phyloP scores from a whole-genome alignment of 169 alveolate genomes.

The Eimeria nieschulzi region DNA sequence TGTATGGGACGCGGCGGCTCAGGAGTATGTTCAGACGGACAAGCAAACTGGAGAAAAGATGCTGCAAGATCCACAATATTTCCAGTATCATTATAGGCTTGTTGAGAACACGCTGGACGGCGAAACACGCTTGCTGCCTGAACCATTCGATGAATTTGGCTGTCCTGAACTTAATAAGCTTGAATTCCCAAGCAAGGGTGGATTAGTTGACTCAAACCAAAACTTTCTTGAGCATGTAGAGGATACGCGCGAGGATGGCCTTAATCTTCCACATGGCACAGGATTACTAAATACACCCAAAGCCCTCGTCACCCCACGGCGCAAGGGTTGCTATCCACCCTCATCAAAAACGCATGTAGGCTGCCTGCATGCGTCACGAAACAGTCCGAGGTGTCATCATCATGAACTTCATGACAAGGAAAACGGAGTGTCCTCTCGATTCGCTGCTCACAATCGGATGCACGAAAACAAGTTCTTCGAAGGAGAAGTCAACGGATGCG shows the following conservation, averaged over 20 bases:
- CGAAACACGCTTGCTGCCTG: constrained; percentile 19
- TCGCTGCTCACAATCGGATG: not conserved
- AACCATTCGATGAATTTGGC: not conserved
- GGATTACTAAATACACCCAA: not conserved
- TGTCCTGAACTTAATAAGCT: not conserved
- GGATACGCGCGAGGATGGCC: not conserved
- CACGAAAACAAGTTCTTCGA: not conserved
- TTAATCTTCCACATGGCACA: not conserved
- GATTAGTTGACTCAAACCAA: not conserved
- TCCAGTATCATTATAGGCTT: constrained; percentile 63
- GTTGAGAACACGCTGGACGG: constrained; percentile 57
- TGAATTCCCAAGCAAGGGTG: not conserved
- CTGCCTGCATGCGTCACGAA: not conserved
- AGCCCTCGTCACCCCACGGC: not conserved
- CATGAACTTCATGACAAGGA: not conserved
- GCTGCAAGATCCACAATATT: constrained; percentile 66
- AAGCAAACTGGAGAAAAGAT: constrained; percentile 55
- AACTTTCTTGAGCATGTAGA: not conserved
- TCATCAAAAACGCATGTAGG: not conserved
- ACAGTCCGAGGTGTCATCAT: not conserved
- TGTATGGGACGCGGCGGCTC: constrained; percentile 64
- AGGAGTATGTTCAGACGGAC: constrained; percentile 63
- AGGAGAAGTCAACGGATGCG: not conserved
- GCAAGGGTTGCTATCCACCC: not conserved
- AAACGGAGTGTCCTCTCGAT: not conserved